A percentile compares a stretch with the other conserved stretches of the same genome.
phyloP scores from a whole-genome alignment of 2,329 filamentous ascomycete species.

The Ophiostoma perfectum region DNA sequence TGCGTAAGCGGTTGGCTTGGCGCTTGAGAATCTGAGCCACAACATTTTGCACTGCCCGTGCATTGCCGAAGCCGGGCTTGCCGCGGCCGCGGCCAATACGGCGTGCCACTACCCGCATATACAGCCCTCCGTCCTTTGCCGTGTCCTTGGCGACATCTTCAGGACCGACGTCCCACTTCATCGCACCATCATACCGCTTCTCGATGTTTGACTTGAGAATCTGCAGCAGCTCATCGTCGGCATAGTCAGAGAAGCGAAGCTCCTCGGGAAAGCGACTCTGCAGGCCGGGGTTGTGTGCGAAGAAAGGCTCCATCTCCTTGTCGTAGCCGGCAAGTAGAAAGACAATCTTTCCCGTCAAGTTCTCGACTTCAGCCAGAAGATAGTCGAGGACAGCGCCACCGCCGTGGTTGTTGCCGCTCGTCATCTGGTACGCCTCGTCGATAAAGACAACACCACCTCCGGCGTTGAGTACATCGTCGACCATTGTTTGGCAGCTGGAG shows the following conservation, averaged over 20 bases:
- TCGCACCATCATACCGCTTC: conserved; percentile 47
- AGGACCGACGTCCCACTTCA: conserved; percentile 55
- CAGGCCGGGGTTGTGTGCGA: conserved; percentile 66
- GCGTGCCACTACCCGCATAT: conserved; percentile 56
- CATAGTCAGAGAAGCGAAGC: conserved; percentile 65
- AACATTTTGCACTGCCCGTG: conserved; percentile 59
- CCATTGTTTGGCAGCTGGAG: conserved; percentile 48
- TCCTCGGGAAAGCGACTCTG: conserved; percentile 61
- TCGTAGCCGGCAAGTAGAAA: conserved; percentile 70
- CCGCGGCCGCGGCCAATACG: conserved; percentile 59
- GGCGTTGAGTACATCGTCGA: conserved; percentile 50
- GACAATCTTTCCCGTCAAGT: conserved; percentile 61
- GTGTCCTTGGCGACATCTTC: conserved; percentile 19
- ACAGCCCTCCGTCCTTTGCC: conserved; percentile 45
- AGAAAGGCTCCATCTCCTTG: conserved; percentile 71
- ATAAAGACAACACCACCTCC: conserved; percentile 70
- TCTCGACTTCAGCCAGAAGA: conserved; percentile 67
- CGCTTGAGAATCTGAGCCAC: conserved; percentile 50
- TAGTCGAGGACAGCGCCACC: conserved; percentile 63
- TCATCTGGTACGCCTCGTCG: conserved; percentile 73
- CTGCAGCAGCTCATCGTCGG: conserved; percentile 55
- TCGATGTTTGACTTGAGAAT: conserved; percentile 56
- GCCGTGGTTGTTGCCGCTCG: conserved; percentile 50
- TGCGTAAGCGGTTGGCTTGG: conserved; percentile 52
- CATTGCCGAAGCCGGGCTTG: conserved; percentile 66